phyloP scores from a whole-genome alignment of 2,329 filamentous ascomycete species.

The Aspergillus japonicus region DNA sequence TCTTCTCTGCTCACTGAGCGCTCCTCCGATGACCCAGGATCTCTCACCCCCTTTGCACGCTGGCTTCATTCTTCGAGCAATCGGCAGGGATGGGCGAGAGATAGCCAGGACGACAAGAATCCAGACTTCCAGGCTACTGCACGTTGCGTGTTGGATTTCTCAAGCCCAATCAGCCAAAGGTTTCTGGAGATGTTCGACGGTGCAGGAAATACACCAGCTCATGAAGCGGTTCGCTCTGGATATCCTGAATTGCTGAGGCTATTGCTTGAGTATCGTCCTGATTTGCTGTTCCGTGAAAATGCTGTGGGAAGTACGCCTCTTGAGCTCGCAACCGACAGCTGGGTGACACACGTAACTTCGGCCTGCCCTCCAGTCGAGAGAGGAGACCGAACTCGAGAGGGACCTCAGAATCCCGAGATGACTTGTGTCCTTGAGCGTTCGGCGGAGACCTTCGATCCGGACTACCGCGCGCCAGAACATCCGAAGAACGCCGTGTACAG shows the following conservation, averaged over 20 bases:
- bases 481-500: conserved; percentile 32
- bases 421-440: background rate
- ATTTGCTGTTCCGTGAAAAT: conserved; percentile 69
- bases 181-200: conserved; percentile 48
- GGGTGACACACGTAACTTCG: conserved; percentile 26
- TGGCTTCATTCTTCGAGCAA: conserved; percentile 48
- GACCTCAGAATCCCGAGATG: background rate
- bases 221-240: conserved; percentile 43
- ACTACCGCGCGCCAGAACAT: conserved; percentile 4
- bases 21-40: conserved; percentile 25
- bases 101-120: background rate
- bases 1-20: conserved; percentile 33
- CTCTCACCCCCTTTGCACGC: conserved; percentile 54
- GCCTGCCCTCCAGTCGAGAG: conserved; percentile 8
- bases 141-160: conserved; percentile 38
- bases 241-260: conserved; percentile 56
- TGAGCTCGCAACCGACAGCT: conserved; percentile 47
- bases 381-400: background rate
- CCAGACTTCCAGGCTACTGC: background rate
- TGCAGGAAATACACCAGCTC: conserved; percentile 46
- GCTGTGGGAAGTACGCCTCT: conserved; percentile 71
- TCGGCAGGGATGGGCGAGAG: background rate
- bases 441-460: conserved; percentile 9
- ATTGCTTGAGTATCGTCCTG: conserved; percentile 55
- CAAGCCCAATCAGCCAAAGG: conserved; percentile 49